phyloP scores from a whole-genome alignment of 2,329 filamentous ascomycete species.

The Pyricularia grisea region DNA sequence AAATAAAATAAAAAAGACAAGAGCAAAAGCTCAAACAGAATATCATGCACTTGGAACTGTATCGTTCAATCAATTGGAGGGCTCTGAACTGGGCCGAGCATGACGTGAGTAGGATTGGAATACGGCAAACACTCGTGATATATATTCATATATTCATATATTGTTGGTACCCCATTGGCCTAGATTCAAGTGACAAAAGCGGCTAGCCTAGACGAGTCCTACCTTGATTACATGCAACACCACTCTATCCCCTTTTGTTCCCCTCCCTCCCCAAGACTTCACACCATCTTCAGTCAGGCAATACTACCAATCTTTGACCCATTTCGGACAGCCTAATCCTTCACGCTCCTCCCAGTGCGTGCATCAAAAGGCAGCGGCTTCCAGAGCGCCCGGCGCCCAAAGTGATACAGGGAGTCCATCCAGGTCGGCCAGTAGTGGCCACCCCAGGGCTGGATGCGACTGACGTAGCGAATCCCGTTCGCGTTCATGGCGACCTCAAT shows the following conservation, averaged over 20 bases:
- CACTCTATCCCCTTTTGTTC: background rate
- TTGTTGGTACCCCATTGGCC: too few relatives aligned
- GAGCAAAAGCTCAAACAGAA: too few relatives aligned
- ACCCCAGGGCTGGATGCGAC: conserved; percentile 16
- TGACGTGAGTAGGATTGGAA: background rate
- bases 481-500: conserved; percentile 14
- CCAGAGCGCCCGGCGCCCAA: conserved; percentile 17
- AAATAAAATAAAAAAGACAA: too few relatives aligned
- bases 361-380: conserved; percentile 14
- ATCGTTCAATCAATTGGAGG: background rate
- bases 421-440: conserved; percentile 20
- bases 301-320: background rate
- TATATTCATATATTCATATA: too few relatives aligned
- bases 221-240: too few relatives aligned
- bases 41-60: background rate
- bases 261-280: background rate
- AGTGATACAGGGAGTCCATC: conserved; percentile 19
- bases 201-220: too few relatives aligned
- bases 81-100: background rate
- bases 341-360: background rate
- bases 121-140: too few relatives aligned
- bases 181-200: too few relatives aligned
- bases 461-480: conserved; percentile 11
- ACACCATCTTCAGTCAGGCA: background rate
- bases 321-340: background rate